phyloP scores from a whole-genome alignment of 345 rosid genomes.

The Viola odorata region DNA sequence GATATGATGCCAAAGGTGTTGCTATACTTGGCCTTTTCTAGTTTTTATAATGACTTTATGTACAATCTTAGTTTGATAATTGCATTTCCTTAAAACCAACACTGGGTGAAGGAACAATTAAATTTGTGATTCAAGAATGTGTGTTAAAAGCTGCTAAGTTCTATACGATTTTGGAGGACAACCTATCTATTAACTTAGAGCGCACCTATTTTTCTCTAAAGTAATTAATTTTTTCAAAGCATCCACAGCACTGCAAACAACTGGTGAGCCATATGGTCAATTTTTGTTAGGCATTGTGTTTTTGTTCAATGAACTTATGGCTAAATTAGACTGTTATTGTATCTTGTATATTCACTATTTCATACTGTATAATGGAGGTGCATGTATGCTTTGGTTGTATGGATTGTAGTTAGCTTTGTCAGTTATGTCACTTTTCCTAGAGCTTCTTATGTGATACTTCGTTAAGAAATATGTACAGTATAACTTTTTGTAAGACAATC shows the following conservation, averaged over 20 bases:
- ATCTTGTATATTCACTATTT: too few relatives aligned
- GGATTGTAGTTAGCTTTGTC: background rate
- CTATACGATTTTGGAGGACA: background rate
- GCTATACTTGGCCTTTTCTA: slow-evolving; percentile 18
- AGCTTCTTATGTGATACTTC: too few relatives aligned
- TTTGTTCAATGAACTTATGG: too few relatives aligned
- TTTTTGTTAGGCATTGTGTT: too few relatives aligned
- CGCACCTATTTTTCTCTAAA: background rate
- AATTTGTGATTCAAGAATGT: too few relatives aligned
- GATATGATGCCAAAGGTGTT: slow-evolving; percentile 99
- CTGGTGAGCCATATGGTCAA: background rate
- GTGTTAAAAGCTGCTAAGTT: background rate
- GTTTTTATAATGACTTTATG: background rate
- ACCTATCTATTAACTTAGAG: background rate
- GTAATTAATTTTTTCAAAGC: background rate
- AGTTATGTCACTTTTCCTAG: background rate
- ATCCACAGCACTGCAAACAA: background rate
- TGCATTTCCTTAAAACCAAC: too few relatives aligned
- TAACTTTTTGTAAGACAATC: too few relatives aligned
- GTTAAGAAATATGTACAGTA: too few relatives aligned
- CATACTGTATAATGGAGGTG: background rate
- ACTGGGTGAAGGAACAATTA: too few relatives aligned
- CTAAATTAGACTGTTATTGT: too few relatives aligned
- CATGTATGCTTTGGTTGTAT: background rate
- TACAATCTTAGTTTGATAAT: too few relatives aligned